Percentiles rank a stretch among this genome's conserved stretches.
These are phyloP conservation scores for Cystofilobasidium macerans DNA, from an alignment of 768 basidiomycete species.

Conservation along the genomic window DNA sequence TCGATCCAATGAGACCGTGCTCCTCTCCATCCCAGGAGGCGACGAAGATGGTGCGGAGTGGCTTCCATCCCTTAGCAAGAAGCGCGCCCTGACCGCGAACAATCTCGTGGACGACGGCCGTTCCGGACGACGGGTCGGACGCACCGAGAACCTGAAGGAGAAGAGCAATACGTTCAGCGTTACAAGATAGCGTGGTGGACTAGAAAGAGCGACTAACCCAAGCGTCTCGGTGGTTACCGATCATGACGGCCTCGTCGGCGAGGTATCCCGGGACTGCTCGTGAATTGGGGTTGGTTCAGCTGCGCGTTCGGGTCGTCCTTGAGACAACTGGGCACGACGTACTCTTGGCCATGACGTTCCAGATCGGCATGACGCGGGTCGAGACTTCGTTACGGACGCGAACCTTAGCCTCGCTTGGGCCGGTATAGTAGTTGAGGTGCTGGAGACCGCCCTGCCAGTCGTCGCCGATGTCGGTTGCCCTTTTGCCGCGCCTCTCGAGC, in stretches of 20 bases:
- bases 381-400: constrained; percentile 60
- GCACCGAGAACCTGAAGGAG: constrained; percentile 60
- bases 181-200: not conserved
- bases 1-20: constrained; percentile 48
- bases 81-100: constrained; percentile 62
- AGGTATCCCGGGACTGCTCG: constrained; percentile 58
- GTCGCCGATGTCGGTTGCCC: constrained; percentile 32
- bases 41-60: constrained; percentile 60
- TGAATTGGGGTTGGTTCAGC: not conserved
- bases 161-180: not conserved
- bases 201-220: not conserved
- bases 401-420: constrained; percentile 44
- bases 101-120: constrained; percentile 64
- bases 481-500: constrained; percentile 42
- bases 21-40: constrained; percentile 57
- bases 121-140: constrained; percentile 52
- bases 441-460: constrained; percentile 39
- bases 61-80: constrained; percentile 66
- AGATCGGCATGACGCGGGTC: constrained; percentile 60
- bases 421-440: constrained; percentile 41
- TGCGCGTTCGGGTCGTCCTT: too few relatives aligned
- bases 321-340: not conserved
- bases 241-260: constrained; percentile 68
- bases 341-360: constrained; percentile 59
- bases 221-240: constrained; percentile 44